Percentiles rank a stretch among this genome's conserved stretches.
Evolutionary conservation across 176 grass and related monocot genomes (phyloP).

Genomic region (Pontederia crassipes): DNA sequence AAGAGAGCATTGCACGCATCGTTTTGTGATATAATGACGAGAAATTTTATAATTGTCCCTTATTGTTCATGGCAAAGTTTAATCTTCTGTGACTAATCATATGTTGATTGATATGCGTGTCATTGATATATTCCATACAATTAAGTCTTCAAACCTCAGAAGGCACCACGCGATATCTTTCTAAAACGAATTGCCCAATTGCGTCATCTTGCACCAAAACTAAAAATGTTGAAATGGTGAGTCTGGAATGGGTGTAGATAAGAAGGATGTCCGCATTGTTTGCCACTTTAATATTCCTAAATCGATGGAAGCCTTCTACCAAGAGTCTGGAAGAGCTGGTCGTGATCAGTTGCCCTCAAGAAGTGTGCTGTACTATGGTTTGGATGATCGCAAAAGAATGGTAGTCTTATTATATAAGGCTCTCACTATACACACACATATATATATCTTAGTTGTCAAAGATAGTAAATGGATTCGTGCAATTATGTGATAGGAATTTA

Average conservation of each 20-base stretch:
- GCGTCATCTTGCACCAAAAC: no score
- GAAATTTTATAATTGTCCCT: no score
- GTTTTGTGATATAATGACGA: no score
- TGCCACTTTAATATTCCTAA: slow-evolving; percentile 93
- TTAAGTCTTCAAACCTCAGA: no score
- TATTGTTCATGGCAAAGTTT: no score
- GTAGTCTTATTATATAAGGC: slow-evolving; percentile 29
- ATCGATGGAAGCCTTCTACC: slow-evolving; percentile 95
- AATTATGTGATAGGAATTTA: slow-evolving; percentile 56
- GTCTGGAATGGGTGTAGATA: slow-evolving; percentile 99
- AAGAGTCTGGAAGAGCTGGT: slow-evolving; percentile 87
- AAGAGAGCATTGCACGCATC: no score
- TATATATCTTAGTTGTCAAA: not conserved
- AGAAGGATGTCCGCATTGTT: slow-evolving; percentile 90
- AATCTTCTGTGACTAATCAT: no score
- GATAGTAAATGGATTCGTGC: slow-evolving; percentile 18
- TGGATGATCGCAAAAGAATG: slow-evolving; percentile 77
- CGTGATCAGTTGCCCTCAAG: slow-evolving; percentile 68
- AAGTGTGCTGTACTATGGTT: slow-evolving; percentile 86
- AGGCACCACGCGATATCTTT: no score
- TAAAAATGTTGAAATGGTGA: no score
- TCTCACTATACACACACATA: not conserved
- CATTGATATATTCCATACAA: no score
- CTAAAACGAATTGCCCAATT: no score
- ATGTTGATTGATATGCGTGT: no score